Conservation (phyloP, 2,329 filamentous ascomycete species). For the Endoconidiophora laricicola region DNA sequence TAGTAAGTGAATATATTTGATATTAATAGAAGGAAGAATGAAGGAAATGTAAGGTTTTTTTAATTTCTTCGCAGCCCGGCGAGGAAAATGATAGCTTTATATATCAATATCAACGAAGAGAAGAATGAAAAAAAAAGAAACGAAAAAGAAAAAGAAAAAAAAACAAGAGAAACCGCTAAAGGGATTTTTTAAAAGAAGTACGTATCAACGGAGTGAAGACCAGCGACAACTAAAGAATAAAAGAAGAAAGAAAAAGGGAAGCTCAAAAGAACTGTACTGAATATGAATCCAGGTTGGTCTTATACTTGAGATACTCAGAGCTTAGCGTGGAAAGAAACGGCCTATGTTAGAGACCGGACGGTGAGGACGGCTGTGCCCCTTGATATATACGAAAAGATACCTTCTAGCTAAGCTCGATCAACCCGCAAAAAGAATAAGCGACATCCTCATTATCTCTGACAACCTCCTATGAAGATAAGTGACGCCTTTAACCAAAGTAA, state of each 20-base stretch:
- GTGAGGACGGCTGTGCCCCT: not conserved
- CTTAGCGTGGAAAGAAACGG: not conserved
- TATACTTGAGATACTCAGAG: not conserved
- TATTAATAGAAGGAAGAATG: not conserved
- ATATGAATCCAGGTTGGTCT: not conserved
- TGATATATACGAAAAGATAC: not conserved
- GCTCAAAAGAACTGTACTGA: constrained; percentile 2
- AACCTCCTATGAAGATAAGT: too few relatives aligned
- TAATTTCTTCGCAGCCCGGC: too few relatives aligned
- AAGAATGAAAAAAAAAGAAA: not conserved
- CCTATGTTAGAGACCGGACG: not conserved
- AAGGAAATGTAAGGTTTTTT: too few relatives aligned
- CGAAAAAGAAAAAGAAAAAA: constrained; percentile 3
- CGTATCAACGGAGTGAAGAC: not conserved
- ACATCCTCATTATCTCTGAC: too few relatives aligned
- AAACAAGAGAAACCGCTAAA: not conserved
- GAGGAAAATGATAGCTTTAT: too few relatives aligned
- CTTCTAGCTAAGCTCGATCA: too few relatives aligned
- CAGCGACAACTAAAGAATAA: not conserved
- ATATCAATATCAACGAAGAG: not conserved
- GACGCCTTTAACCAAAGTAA: too few relatives aligned
- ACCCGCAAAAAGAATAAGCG: too few relatives aligned
- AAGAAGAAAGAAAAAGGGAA: not conserved
- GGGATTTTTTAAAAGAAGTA: not conserved
- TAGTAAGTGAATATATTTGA: not conserved